Percentiles rank a stretch among this genome's conserved stretches.
phyloP scores from a whole-genome alignment of 2,329 filamentous ascomycete species.

The Macrophomina pseudophaseolina region DNA sequence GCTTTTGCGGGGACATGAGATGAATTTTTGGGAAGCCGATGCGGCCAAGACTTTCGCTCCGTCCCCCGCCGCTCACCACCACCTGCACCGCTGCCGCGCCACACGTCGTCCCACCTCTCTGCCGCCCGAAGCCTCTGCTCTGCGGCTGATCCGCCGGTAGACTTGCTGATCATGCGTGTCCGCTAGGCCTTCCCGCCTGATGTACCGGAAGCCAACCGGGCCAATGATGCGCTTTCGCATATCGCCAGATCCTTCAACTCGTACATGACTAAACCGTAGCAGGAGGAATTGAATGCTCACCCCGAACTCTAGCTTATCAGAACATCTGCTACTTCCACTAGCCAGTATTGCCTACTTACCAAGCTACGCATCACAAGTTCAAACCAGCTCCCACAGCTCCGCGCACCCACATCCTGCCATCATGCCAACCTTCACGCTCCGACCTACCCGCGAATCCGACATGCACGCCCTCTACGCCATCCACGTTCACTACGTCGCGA shows the following conservation, averaged over 20 bases:
- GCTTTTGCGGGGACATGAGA: slow-evolving; percentile 12
- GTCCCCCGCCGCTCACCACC: not conserved
- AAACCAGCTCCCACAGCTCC: too few species aligned
- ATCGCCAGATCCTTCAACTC: not conserved
- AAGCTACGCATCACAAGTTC: too few species aligned
- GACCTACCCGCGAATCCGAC: slow-evolving; percentile 39
- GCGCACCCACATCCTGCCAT: not conserved
- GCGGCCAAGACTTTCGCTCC: slow-evolving; percentile 12
- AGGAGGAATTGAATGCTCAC: not conserved
- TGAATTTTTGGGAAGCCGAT: slow-evolving; percentile 20
- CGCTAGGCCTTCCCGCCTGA: not conserved
- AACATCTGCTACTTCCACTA: too few species aligned
- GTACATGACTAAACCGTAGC: not conserved
- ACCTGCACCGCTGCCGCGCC: not conserved
- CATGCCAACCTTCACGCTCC: slow-evolving; percentile 42
- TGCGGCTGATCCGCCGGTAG: not conserved
- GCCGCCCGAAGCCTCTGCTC: not conserved
- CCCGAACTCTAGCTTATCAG: too few species aligned
- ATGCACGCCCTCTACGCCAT: slow-evolving; percentile 43
- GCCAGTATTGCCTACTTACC: too few species aligned
- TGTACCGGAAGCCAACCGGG: not conserved
- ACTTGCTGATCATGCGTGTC: not conserved
- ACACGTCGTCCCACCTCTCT: not conserved
- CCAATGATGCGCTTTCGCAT: not conserved
- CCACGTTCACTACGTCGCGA: slow-evolving; percentile 44